Base-by-base conservation (phyloP, 2,329 filamentous ascomycete genomes). In the Apiospora arundinis region DNA sequence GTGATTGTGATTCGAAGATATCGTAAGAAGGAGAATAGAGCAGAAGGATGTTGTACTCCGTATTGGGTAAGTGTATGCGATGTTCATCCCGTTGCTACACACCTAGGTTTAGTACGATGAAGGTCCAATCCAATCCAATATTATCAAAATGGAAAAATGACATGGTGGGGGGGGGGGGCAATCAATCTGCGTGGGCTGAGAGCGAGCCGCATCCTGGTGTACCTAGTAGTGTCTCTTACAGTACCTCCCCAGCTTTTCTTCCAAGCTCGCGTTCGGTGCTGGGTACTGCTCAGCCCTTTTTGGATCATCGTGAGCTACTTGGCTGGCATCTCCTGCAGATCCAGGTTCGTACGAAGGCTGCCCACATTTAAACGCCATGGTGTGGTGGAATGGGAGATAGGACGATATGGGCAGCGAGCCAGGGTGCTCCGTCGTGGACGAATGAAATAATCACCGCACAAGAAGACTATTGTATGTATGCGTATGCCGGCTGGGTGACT, bases 391-490 rank as follows among this genome's bases (percentile, higher is more conserved):
- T 56, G 25, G 25, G 23, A 23, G 25, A 56, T 9, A 56, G 25
- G 49, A 32, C 3, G 49, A 56, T 21, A 56, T 21, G 25, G 25
- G 25, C 25, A 25, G 52, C 52, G 28, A 28, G 52, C 28, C 28
- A 60, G 52, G 18, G 21, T 60, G 52, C 52, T 37, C 21, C 52
- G 52, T n/a, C 28, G 28, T 60, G 52, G 52, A 37, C 52, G 52
- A 60, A 60, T 60, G 21, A 60, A 28, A 60, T 37, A 37, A 60
- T n/a, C 52, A 37, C 52, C 52, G 28, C 52, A 60, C 52, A 28
- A n/a, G 25, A 28, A n/a, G 25, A 60, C 52, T 60, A 60, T 60
- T 60, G 52, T n/a, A 60, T 60, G 28, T 37, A 40, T 60, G 52
- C n/a, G 52, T n/a, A 60, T 60, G 28, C 25, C 25, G 49, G 49